These are phyloP conservation scores for Ophiostoma tasmaniense DNA, from an alignment of 2,329 filamentous ascomycete genomes.

Conservation along the genomic window DNA sequence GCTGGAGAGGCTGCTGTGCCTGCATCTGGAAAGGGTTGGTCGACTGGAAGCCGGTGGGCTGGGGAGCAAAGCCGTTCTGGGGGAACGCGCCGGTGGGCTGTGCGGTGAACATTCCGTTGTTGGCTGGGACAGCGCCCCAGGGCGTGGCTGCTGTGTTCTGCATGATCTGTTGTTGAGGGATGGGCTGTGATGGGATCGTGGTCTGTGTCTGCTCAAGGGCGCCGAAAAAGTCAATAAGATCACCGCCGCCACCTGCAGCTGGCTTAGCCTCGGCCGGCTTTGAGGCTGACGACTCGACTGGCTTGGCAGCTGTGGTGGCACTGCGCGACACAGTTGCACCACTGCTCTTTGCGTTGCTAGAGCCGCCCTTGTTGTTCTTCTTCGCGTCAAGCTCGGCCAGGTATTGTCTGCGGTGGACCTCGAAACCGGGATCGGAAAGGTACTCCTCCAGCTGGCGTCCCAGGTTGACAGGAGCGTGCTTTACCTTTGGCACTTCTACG, in stretches of 20 bases:
- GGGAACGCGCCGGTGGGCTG: slow-evolving; percentile 31
- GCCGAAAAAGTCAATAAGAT: slow-evolving; percentile 91
- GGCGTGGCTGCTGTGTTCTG: slow-evolving; percentile 28
- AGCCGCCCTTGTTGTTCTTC: slow-evolving; percentile 40
- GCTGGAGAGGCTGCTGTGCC: slow-evolving; percentile 32
- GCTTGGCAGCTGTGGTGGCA: slow-evolving; percentile 27
- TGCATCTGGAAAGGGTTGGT: slow-evolving; percentile 36
- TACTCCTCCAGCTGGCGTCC: slow-evolving; percentile 89
- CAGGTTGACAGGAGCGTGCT: slow-evolving; percentile 89
- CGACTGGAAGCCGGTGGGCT: slow-evolving; percentile 33
- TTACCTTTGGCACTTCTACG: slow-evolving; percentile 90
- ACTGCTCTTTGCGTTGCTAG: slow-evolving; percentile 33
- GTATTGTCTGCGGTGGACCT: slow-evolving; percentile 86
- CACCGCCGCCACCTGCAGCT: slow-evolving; percentile 34
- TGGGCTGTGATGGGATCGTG: slow-evolving; percentile 46
- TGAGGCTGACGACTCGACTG: slow-evolving; percentile 26
- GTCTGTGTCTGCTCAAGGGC: slow-evolving; percentile 87
- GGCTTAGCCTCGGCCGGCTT: slow-evolving; percentile 36
- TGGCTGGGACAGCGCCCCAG: slow-evolving; percentile 28
- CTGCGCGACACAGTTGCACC: slow-evolving; percentile 24
- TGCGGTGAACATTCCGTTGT: slow-evolving; percentile 25
- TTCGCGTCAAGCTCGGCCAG: slow-evolving; percentile 73
- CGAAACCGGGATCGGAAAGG: slow-evolving; percentile 88
- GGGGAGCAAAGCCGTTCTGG: slow-evolving; percentile 30
- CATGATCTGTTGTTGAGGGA: slow-evolving; percentile 29